Conservation (phyloP, 495 filamentous ascomycete species). For the Podospora fimiseda region DNA sequence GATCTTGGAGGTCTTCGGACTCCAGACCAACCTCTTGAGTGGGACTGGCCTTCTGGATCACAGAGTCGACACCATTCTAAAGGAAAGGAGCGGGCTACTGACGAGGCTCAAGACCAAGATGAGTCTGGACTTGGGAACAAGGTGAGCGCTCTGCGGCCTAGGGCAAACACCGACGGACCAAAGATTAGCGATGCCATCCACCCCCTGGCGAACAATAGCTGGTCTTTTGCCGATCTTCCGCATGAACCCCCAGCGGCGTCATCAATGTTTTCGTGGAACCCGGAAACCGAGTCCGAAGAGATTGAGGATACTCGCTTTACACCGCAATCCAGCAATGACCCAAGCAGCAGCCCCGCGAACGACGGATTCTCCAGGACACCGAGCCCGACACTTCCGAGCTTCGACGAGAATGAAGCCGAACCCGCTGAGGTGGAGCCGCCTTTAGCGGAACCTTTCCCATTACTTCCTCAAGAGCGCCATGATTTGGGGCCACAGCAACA, state of each 20-base stretch:
- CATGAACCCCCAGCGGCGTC: slow-evolving; percentile 1
- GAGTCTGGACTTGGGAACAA: slow-evolving; percentile 9
- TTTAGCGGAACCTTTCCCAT: background rate
- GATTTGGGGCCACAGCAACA: background rate
- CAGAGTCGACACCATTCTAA: background rate
- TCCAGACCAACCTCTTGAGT: background rate
- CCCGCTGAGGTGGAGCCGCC: no score
- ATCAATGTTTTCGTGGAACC: background rate
- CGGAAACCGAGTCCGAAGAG: background rate
- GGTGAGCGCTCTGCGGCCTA: slow-evolving; percentile 14
- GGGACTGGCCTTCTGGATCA: background rate
- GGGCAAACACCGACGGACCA: slow-evolving; percentile 46
- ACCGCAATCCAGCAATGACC: background rate
- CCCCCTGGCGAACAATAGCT: slow-evolving; percentile 44
- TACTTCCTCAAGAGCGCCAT: background rate
- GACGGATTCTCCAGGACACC: background rate
- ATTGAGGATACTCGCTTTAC: background rate
- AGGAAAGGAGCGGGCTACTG: slow-evolving; percentile 10
- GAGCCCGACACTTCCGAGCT: no score
- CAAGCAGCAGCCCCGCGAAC: background rate
- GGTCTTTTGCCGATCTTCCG: slow-evolving; percentile 36
- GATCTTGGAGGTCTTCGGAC: background rate
- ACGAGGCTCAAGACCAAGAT: slow-evolving; percentile 1
- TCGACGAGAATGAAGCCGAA: no score
- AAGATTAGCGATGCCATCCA: slow-evolving; percentile 27